These are phyloP conservation scores for Vigna mungo DNA, from an alignment of 306 rosid genomes.

Conservation along the genomic window DNA sequence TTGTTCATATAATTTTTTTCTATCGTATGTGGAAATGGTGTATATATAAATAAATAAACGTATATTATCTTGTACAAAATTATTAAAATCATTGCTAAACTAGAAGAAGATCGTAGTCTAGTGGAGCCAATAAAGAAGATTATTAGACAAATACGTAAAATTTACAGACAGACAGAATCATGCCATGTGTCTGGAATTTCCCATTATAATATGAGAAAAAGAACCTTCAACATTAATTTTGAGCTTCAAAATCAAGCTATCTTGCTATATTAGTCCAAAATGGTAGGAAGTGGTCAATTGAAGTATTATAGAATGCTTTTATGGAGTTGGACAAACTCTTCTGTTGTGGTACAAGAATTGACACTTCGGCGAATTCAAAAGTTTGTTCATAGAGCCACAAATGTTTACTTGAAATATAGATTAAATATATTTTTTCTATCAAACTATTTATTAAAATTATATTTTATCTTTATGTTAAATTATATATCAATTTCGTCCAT, in stretches of 20 bases:
- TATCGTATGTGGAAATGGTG: too few species aligned
- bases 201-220: background rate
- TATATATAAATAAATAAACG: too few species aligned
- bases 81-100: background rate
- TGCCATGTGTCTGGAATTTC: background rate
- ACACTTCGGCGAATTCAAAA: background rate
- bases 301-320: constrained; percentile 1
- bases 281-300: background rate
- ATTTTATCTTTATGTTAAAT: too few species aligned
- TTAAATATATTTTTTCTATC: too few species aligned
- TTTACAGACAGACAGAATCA: background rate
- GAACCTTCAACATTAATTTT: background rate
- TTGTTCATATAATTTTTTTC: too few species aligned
- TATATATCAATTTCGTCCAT: too few species aligned
- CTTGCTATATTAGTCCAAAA: background rate
- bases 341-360: background rate
- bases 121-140: background rate
- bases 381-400: too few species aligned
- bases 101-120: background rate
- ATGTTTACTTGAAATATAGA: too few species aligned
- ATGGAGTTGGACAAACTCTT: background rate
- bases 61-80: too few species aligned
- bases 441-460: too few species aligned
- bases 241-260: background rate
- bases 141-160: background rate